Evolutionary conservation across 139 green algal species (phyloP).

Genomic region (Chlamydomonas applanata): DNA sequence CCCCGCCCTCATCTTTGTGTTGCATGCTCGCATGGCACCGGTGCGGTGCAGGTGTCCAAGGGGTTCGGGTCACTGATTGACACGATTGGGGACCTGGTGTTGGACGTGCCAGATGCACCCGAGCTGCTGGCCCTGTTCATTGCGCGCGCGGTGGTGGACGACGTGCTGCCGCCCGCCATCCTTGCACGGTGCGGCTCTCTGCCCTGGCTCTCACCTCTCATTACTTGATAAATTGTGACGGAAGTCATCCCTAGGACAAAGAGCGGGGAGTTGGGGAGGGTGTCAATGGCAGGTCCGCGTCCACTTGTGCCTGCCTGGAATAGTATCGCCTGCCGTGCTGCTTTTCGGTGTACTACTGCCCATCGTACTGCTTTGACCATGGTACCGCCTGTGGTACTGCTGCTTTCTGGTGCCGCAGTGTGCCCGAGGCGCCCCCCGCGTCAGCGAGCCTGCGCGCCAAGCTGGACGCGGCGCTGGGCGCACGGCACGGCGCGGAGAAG

Average conservation of each 20-base stretch:
- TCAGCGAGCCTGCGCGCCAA: not conserved
- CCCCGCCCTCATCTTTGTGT: no score
- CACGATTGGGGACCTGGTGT: constrained; percentile 65
- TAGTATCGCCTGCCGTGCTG: no score
- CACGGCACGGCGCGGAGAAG: constrained; percentile 69
- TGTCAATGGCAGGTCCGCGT: not conserved
- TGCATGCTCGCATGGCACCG: no score
- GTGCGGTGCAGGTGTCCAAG: constrained; percentile 56
- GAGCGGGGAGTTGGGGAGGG: no score
- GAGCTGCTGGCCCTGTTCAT: constrained; percentile 75
- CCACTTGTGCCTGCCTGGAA: not conserved
- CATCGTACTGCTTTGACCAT: no score
- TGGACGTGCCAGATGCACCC: constrained; percentile 79
- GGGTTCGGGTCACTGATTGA: constrained; percentile 64
- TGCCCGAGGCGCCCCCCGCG: not conserved
- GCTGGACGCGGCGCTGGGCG: constrained; percentile 35
- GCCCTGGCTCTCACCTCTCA: no score
- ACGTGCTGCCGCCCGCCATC: constrained; percentile 78
- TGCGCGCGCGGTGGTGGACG: constrained; percentile 78
- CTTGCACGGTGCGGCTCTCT: constrained; percentile 16
- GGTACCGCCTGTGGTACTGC: no score
- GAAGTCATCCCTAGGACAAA: no score
- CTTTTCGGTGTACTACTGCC: no score
- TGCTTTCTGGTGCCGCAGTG: no score
- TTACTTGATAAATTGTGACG: not conserved